Evolutionary conservation across 179 eudicot species (phyloP).

Genomic region (Silene vulgaris): DNA sequence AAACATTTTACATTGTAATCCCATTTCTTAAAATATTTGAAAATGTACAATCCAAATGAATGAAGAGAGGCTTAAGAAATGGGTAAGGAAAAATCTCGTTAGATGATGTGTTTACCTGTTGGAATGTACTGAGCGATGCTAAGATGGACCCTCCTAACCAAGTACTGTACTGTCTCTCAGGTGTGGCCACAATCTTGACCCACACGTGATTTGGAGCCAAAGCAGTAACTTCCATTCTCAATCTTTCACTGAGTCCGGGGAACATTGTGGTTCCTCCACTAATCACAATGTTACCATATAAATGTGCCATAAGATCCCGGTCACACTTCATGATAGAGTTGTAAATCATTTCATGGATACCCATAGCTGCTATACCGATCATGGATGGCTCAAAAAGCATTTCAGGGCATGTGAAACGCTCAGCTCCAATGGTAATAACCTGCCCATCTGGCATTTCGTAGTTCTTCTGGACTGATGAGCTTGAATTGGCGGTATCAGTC

Average conservation of each 20-base stretch:
- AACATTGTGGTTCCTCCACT: slow-evolving; percentile 16
- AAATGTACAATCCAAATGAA: too few relatives aligned
- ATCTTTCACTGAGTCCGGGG: slow-evolving; percentile 11
- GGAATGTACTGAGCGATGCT: slow-evolving; percentile 17
- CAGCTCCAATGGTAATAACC: slow-evolving; percentile 42
- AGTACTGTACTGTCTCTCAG: slow-evolving; percentile 12
- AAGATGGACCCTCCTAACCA: slow-evolving; percentile 17
- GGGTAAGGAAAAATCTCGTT: neutral
- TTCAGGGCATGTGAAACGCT: slow-evolving; percentile 61
- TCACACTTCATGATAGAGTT: slow-evolving; percentile 13
- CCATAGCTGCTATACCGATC: slow-evolving; percentile 58
- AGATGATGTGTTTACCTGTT: slow-evolving; percentile 1
- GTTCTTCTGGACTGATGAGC: slow-evolving; percentile 11
- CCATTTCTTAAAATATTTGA: too few relatives aligned
- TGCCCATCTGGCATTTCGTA: slow-evolving; percentile 18
- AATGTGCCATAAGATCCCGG: neutral
- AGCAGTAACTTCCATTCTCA: slow-evolving; percentile 14
- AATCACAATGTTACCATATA: slow-evolving; percentile 10
- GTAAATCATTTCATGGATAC: slow-evolving; percentile 31
- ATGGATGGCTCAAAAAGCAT: slow-evolving; percentile 67
- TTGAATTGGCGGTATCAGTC: slow-evolving; percentile 2
- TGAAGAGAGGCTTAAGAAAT: too few relatives aligned
- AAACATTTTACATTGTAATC: too few relatives aligned
- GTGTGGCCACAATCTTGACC: slow-evolving; percentile 12
- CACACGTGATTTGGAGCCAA: slow-evolving; percentile 12